phyloP scores from a whole-genome alignment of 345 rosid genomes.

The Ailanthus altissimus region DNA sequence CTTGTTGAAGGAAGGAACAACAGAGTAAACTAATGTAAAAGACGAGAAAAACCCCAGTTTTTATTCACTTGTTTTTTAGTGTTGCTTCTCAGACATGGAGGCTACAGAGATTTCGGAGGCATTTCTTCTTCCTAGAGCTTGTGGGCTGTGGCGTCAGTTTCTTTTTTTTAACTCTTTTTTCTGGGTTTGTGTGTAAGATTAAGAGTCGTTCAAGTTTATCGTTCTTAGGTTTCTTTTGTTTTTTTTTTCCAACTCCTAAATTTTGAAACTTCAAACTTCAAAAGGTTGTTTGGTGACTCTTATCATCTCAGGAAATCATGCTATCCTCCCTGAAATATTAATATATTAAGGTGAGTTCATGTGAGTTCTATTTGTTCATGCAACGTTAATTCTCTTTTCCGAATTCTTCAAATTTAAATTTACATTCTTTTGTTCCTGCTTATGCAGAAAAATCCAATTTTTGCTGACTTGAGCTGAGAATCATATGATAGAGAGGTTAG shows the following conservation, averaged over 20 bases:
- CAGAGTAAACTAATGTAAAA: neutral
- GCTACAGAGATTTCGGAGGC: conserved; percentile 43
- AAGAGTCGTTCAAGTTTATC: neutral
- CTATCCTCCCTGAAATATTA: neutral
- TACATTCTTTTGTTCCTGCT: neutral
- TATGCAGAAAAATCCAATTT: neutral
- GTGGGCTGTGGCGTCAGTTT: neutral
- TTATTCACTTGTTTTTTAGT: neutral
- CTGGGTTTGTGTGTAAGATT: neutral
- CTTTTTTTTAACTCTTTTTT: neutral
- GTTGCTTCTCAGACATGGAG: conserved; percentile 34
- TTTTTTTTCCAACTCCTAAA: neutral
- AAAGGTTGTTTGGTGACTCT: neutral
- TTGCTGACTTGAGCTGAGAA: neutral
- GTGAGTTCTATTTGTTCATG: neutral
- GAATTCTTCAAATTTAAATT: neutral
- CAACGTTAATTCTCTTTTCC: neutral
- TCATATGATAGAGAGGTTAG: neutral
- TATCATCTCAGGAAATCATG: neutral
- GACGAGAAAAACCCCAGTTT: conserved; percentile 4
- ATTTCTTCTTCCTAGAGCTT: conserved; percentile 24
- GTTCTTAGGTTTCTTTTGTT: neutral
- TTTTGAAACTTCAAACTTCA: conserved; percentile 4
- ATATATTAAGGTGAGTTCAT: conserved; percentile 29
- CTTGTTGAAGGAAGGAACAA: conserved; percentile 14